Evolutionary conservation across 2,329 filamentous ascomycete genomes (phyloP), one percentile per base, ranked within the genome.

Genomic region (Plenodomus biglobosus): DNA sequence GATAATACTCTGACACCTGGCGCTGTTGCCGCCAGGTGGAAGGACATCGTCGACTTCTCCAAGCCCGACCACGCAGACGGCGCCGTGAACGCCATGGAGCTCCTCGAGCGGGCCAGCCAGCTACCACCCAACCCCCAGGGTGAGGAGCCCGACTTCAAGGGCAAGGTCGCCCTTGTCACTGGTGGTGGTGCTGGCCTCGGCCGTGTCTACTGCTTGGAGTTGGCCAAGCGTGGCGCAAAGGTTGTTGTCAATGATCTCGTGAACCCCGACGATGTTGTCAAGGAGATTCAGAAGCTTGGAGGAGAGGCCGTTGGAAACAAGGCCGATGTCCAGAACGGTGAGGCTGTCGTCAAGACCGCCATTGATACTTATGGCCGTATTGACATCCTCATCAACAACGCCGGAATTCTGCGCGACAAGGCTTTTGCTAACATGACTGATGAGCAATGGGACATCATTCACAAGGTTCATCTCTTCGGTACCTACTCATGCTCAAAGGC

Each of bases 341-440:
- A 96, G 46, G 81, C 81, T 34, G 90, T 97, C 39, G 86, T 99
- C 64, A 95, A 96, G 82, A 86, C 84, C 48, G 92, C 92, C 46
- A 95, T 99, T 65, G 92, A 97, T 69, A 85, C 87, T 35, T 97
- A 88, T 71, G 94, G 94, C 64, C 89, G 94, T 64, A 83, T 99
- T 64, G 94, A 99, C 70, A 92, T 99, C 55, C 75, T 99, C 56
- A 82, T 99, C 79, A 99, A 99, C 85, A 99, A 99, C 69, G 94
- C 94, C 44, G 94, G 94, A 68, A 99, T 99, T 63, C 85, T 99
- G 44, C 86, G 94, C 40, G 94, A 99, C 80, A 97, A 96, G 84
- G 92, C 94, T 35, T 99, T 99, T 74, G 82, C 81, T 74, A 97
- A 97, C 80, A 96, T 99, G 92, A 89, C 92, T 52, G 94, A 99